phyloP scores from a whole-genome alignment of 306 rosid species.

The Crotalaria pallida region DNA sequence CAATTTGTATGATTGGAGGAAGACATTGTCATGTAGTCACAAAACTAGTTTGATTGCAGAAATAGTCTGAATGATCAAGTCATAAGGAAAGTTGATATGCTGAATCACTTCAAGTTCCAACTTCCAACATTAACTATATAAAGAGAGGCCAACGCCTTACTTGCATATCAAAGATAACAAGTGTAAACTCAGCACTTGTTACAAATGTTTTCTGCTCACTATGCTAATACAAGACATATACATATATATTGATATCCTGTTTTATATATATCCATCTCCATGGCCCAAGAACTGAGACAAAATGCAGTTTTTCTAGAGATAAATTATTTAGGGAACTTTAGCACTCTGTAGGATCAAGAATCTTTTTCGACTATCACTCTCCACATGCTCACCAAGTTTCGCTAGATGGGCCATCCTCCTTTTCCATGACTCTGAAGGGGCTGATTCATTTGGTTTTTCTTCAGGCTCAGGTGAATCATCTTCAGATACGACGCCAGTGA shows the following conservation, averaged over 20 bases:
- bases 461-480: constrained; percentile 26
- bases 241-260: not conserved
- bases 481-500: constrained; percentile 13
- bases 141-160: not conserved
- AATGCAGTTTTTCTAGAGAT: not conserved
- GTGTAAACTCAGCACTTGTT: not conserved
- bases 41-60: not conserved
- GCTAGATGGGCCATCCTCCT: constrained; percentile 78
- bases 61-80: not conserved
- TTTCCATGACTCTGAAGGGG: constrained; percentile 50
- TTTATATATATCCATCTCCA: not conserved
- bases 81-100: not conserved
- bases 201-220: not conserved
- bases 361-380: constrained; percentile 56
- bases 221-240: not conserved
- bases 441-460: constrained; percentile 7
- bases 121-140: not conserved
- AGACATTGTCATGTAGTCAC: not conserved
- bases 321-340: constrained; percentile 26
- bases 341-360: constrained; percentile 67
- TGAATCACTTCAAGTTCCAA: not conserved
- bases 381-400: constrained; percentile 73
- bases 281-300: not conserved
- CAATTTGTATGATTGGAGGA: not conserved
- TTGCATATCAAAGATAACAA: not conserved